Percentiles rank a stretch among this genome's conserved stretches.
Evolutionary conservation across 2,329 filamentous ascomycete genomes (phyloP).

Genomic region (Diaporthe sp.): DNA sequence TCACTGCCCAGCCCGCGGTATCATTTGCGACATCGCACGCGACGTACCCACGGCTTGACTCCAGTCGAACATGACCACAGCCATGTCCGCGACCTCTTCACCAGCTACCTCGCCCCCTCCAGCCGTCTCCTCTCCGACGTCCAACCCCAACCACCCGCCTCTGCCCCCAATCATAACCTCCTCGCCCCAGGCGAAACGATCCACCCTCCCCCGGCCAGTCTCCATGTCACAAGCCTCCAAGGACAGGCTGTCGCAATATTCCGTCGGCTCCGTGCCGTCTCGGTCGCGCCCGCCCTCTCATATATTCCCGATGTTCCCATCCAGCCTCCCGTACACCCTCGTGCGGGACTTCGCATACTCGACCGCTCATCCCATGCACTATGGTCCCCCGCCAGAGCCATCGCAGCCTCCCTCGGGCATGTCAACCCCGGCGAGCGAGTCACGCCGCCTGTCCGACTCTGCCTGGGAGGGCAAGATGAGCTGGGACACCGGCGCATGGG

Average conservation of each 20-base stretch:
- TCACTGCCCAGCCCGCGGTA: conserved; percentile 39
- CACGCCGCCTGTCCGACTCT: conserved; percentile 86
- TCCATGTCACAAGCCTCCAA: conserved; percentile 81
- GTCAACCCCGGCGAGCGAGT: conserved; percentile 88
- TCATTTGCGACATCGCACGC: conserved; percentile 43
- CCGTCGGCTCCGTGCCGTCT: conserved; percentile 75
- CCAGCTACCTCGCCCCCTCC: conserved; percentile 66
- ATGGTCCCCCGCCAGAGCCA: conserved; percentile 87
- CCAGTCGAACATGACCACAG: conserved; percentile 62
- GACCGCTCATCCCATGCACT: conserved; percentile 86
- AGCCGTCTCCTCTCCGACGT: conserved; percentile 58
- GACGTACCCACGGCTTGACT: conserved; percentile 37
- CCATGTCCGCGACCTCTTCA: conserved; percentile 71
- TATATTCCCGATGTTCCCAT: conserved; percentile 86
- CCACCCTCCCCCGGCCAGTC: conserved; percentile 71
- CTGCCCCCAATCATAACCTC: conserved; percentile 69
- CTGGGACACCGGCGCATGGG: conserved; percentile 68
- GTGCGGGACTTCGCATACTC: conserved; percentile 98
- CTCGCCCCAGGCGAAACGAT: conserved; percentile 69
- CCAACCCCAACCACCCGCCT: conserved; percentile 67
- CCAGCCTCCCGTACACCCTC: conserved; percentile 87
- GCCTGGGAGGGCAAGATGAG: conserved; percentile 79
- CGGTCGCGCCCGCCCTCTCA: conserved; percentile 86
- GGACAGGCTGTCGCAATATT: conserved; percentile 88
- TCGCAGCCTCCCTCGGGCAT: conserved; percentile 79